phyloP scores from a whole-genome alignment of 306 rosid genomes.

The Prunus fruticosa region DNA sequence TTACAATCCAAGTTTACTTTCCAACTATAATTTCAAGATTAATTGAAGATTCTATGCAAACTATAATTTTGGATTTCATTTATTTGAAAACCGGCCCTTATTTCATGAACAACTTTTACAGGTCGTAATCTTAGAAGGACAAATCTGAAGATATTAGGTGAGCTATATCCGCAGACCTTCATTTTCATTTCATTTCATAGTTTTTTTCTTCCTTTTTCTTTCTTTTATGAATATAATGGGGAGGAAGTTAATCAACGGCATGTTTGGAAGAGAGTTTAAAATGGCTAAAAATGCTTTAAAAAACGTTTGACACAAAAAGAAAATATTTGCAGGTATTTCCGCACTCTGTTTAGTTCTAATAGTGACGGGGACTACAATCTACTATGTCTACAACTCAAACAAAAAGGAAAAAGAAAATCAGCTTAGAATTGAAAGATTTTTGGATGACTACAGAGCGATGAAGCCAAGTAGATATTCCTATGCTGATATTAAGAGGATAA shows the following conservation, averaged over 20 bases:
- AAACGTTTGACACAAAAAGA: too few species aligned
- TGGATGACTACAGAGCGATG: conserved; percentile 32
- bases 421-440: conserved; percentile 27
- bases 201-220: too few species aligned
- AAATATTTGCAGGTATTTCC: conserved; percentile 20
- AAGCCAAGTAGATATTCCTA: conserved; percentile 41
- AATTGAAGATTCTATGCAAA: too few species aligned
- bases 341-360: conserved; percentile 8
- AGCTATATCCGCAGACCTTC: neutral
- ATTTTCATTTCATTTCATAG: neutral
- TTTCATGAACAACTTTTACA: neutral
- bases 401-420: conserved; percentile 11
- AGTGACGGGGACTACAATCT: neutral
- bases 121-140: neutral
- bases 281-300: too few species aligned
- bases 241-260: too few species aligned
- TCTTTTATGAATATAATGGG: too few species aligned
- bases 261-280: too few species aligned
- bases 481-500: neutral
- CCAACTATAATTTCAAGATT: too few species aligned
- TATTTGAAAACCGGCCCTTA: neutral
- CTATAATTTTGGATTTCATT: neutral
- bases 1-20: neutral
- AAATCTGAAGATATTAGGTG: neutral
- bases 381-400: conserved; percentile 4